Percentiles rank a stretch among this genome's conserved stretches.
These are phyloP conservation scores for Fistulifera pelliculosa DNA, from an alignment of 108 stramenopile species.

Conservation along the genomic window DNA sequence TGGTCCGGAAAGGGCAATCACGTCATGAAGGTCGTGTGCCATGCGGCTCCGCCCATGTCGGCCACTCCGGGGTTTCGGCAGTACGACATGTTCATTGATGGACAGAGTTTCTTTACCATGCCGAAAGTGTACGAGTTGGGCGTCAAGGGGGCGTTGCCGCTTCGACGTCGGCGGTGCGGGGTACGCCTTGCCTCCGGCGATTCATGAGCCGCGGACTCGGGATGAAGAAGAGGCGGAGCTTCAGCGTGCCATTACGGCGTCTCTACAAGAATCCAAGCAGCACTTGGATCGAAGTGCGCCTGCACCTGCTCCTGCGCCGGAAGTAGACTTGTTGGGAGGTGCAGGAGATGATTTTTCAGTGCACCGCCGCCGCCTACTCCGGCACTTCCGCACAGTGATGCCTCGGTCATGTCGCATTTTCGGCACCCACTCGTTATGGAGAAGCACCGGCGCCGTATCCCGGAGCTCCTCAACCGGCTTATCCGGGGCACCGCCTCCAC, in stretches of 20 bases:
- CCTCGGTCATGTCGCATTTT: too few relatives aligned
- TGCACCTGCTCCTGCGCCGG: constrained; percentile 2
- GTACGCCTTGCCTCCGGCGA: constrained; percentile 6
- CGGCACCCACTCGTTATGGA: constrained; percentile 1
- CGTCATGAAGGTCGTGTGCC: constrained; percentile 79
- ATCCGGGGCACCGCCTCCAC: not conserved
- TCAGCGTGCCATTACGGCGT: constrained; percentile 58
- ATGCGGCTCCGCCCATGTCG: constrained; percentile 72
- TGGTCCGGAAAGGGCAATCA: constrained; percentile 87
- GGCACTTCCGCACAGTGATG: constrained; percentile 1
- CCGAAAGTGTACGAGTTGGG: constrained; percentile 82
- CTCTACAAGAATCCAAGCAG: constrained; percentile 28
- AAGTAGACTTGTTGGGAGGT: constrained; percentile 1
- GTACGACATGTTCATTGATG: constrained; percentile 89
- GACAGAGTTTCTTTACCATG: constrained; percentile 75
- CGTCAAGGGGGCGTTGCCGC: constrained; percentile 18
- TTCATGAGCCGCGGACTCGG: constrained; percentile 8
- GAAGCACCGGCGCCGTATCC: constrained; percentile 5
- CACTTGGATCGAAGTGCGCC: not conserved
- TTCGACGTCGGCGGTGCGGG: constrained; percentile 6
- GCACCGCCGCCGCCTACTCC: constrained; percentile 12
- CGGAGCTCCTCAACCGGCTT: constrained; percentile 4
- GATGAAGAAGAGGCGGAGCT: constrained; percentile 61
- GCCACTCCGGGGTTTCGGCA: constrained; percentile 77
- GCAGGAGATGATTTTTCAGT: constrained; percentile 14